Evolutionary conservation across 805 yeast genomes (phyloP).

Genomic region (Yarrowia sp.): DNA sequence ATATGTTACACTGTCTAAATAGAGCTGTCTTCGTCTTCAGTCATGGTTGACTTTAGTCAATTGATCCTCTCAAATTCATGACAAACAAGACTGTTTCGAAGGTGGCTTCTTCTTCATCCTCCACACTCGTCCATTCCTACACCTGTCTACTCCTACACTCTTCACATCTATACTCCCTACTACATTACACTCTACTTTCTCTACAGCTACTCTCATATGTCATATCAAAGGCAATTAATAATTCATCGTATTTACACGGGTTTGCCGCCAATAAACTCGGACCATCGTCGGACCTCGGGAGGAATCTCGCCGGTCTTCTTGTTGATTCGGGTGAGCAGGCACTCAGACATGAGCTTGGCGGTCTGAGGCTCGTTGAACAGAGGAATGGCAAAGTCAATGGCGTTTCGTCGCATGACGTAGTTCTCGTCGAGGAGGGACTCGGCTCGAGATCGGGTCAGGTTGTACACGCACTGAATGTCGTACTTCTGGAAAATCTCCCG

Average conservation of each 20-base stretch:
- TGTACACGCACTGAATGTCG: conserved; percentile 86
- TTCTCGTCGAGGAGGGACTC: conserved; percentile 84
- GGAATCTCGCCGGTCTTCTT: conserved; percentile 68
- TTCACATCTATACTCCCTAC: too few species aligned
- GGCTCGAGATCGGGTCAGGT: conserved; percentile 90
- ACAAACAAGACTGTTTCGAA: too few species aligned
- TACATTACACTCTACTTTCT: too few species aligned
- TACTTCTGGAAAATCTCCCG: conserved; percentile 91
- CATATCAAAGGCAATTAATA: conserved; percentile 12
- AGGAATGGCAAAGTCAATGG: conserved; percentile 97
- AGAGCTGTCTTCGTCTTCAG: too few species aligned
- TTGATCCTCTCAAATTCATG: too few species aligned
- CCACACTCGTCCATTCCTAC: too few species aligned
- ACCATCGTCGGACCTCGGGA: conserved; percentile 91
- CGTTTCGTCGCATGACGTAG: conserved; percentile 98
- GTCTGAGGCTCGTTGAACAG: conserved; percentile 97
- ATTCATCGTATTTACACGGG: conserved; percentile 58
- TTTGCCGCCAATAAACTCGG: conserved; percentile 94
- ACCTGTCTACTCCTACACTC: too few species aligned
- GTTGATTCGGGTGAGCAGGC: conserved; percentile 65
- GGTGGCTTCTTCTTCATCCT: too few species aligned
- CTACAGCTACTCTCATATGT: not conserved
- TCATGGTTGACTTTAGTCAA: too few species aligned
- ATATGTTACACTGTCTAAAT: too few species aligned
- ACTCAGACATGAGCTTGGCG: conserved; percentile 76